Evolutionary conservation across 148 eudicot genomes (phyloP).

Genomic region (Amaranthus palmeri): DNA sequence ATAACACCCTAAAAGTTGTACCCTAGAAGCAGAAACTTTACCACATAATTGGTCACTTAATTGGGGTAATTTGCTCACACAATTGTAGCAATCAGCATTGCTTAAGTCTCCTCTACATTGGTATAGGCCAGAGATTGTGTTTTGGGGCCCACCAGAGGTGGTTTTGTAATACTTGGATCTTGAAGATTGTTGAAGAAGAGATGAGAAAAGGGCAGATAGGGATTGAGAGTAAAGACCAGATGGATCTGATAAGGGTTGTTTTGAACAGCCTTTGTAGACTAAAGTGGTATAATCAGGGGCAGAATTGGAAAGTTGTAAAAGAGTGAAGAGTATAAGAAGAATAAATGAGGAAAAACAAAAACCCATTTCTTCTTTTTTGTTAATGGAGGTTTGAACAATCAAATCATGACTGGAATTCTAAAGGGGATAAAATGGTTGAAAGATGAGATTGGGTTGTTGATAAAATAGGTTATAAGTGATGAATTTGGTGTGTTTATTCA

Average conservation of each 20-base stretch:
- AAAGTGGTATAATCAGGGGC: slow-evolving; percentile 46
- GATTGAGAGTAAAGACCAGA: slow-evolving; percentile 64
- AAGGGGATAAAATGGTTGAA: slow-evolving; percentile 7
- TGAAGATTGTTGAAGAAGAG: slow-evolving; percentile 64
- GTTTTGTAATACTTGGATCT: slow-evolving; percentile 68
- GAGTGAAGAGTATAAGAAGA: slow-evolving; percentile 13
- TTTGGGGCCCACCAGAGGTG: slow-evolving; percentile 48
- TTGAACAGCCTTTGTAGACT: slow-evolving; percentile 90
- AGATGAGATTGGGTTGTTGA: slow-evolving; percentile 2
- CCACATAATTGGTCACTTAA: slow-evolving; percentile 75
- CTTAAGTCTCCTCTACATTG: slow-evolving; percentile 88
- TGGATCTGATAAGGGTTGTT: slow-evolving; percentile 77
- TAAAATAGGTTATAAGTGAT: background rate
- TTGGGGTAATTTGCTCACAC: slow-evolving; percentile 59
- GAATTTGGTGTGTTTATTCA: slow-evolving; percentile 8
- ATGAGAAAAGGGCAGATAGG: slow-evolving; percentile 49
- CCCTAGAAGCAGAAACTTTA: slow-evolving; percentile 56
- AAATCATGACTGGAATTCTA: background rate
- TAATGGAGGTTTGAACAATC: slow-evolving; percentile 6
- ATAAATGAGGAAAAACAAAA: slow-evolving; percentile 23
- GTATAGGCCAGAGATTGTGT: slow-evolving; percentile 65
- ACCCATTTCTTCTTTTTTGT: slow-evolving; percentile 23
- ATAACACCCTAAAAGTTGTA: slow-evolving; percentile 81
- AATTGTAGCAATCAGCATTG: slow-evolving; percentile 60
- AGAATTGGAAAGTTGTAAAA: slow-evolving; percentile 30